Base-by-base conservation (phyloP, 306 rosid species). In the Cicer pinnatifidum region DNA sequence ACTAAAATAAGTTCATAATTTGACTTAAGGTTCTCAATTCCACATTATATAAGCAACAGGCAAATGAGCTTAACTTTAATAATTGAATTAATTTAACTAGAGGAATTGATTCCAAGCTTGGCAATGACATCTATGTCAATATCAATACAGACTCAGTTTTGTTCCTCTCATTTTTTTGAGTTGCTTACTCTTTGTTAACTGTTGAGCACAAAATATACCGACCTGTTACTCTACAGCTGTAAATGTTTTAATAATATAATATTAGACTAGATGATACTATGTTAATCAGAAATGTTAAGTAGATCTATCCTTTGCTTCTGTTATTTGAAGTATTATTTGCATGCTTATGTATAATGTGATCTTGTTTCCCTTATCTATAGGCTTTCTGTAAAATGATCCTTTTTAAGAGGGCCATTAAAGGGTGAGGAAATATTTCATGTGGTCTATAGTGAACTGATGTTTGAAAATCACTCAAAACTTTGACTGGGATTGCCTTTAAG, bases 81-180 rank as follows among this genome's bases (percentile, higher is more conserved):
- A 57, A 19, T 57, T 1, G 28, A 57, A 28, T 11, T 23, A 5
- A 9, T 11, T 57, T 57, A 57, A 57, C 40, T 23, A 5, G 11
- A 57, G 63, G 9, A 11, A 57, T 23, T 57, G 39, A 57, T 57
- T 58, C 41, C 16, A 28, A 23, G 39, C 16, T 58, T 28, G 41
- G 64, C 16, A 58, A 58, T 58, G 64, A 6, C 64, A 23, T 23
- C 64, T 58, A 23, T 58, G 15, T 28, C 64, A 58, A 58, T 58
- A 23, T 38, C 63, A 57, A 20, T 11, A 58, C 5, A n/a, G 17
- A n/a, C 2, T 5, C 54, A 48, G 19, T 48, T 58, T 58, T 57
- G 28, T 11, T 6, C 9, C 8, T 11, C 15, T 58, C 9, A 11
- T 58, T 23, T 57, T 57, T 23, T 57, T 57, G 40, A 5, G 63